Conservation (phyloP, 176 grass and related monocot species). For the Carex cristatella region DNA sequence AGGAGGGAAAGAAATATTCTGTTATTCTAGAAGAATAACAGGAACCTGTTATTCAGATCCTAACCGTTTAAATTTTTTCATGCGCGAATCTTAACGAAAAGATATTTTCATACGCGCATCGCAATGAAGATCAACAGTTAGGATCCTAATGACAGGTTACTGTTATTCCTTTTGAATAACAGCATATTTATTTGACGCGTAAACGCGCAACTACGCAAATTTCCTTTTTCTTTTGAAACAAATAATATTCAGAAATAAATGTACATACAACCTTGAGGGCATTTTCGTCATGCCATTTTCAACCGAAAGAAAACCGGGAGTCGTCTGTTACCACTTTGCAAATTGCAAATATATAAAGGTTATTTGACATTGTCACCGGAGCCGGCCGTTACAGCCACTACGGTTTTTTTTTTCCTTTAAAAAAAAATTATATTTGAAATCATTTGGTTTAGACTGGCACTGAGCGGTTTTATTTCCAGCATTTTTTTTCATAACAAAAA, state of each 20-base stretch:
- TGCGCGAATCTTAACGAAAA: no score
- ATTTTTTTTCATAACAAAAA: no score
- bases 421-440: background rate
- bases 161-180: no score
- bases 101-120: no score
- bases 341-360: background rate
- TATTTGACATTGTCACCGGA: background rate
- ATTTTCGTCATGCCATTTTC: background rate
- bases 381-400: background rate
- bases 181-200: background rate
- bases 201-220: background rate
- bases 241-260: background rate
- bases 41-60: no score
- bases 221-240: background rate
- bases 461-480: no score
- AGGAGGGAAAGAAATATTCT: background rate
- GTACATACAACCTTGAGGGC: background rate
- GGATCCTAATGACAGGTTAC: no score
- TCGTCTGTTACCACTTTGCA: background rate
- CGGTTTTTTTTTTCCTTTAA: background rate
- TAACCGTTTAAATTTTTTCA: no score
- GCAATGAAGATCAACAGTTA: no score
- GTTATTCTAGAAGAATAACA: no score
- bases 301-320: background rate
- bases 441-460: background rate